phyloP scores from a whole-genome alignment of 108 stramenopile genomes.

The Cyclotella choctawhatcheeana region DNA sequence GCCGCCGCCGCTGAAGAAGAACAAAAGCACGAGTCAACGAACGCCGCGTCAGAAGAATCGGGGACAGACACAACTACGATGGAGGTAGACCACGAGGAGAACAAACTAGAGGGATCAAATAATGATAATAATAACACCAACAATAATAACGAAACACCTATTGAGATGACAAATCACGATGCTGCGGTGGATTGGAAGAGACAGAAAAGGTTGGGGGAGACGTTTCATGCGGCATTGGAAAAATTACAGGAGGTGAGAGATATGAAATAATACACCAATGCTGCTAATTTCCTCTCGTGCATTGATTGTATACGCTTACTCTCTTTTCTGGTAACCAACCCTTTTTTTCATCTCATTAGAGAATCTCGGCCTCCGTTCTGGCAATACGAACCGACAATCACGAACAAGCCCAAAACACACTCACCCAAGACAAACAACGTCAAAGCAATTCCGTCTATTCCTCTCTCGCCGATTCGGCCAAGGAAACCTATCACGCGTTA shows the following conservation, averaged over 20 bases:
- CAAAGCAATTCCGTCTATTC: conserved; percentile 23
- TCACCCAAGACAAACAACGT: conserved; percentile 5
- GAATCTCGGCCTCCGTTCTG: conserved; percentile 11
- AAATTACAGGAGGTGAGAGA: conserved; percentile 11
- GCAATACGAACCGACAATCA: conserved; percentile 6
- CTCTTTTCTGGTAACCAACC: background rate
- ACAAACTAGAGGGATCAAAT: background rate
- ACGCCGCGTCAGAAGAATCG: too few species aligned
- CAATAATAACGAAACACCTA: background rate
- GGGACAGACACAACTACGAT: too few species aligned
- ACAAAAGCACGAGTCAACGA: too few species aligned
- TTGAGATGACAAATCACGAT: background rate
- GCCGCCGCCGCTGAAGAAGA: too few species aligned
- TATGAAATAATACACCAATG: too few species aligned
- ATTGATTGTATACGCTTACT: background rate
- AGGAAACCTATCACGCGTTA: conserved; percentile 28
- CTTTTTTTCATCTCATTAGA: background rate
- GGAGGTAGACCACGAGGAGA: too few species aligned
- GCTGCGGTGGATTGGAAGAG: background rate
- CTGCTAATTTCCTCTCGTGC: background rate
- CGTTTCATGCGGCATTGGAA: conserved; percentile 6
- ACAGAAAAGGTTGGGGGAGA: conserved; percentile 8
- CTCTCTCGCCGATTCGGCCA: conserved; percentile 27
- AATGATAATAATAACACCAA: background rate
- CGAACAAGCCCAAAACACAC: conserved; percentile 2